Evolutionary conservation across 108 stramenopile species (phyloP), one percentile per base, ranked within the genome.

Genomic region (Cylindrotheca fusiformis): DNA sequence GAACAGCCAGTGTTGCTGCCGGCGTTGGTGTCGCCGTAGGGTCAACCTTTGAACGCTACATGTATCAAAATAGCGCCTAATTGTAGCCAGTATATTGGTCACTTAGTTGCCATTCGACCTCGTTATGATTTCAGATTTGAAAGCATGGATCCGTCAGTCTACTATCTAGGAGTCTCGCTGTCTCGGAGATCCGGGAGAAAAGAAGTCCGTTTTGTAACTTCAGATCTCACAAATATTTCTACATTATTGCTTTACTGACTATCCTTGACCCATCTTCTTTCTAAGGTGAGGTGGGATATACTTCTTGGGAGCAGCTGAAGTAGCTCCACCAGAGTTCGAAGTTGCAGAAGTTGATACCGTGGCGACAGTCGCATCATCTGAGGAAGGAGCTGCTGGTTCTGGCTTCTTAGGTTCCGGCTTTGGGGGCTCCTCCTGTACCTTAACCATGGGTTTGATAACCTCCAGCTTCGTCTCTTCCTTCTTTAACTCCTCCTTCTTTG

Each of bases 221-320:
- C n/a, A n/a, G n/a, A n/a, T n/a, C n/a, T n/a, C n/a, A n/a, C n/a
- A n/a, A n/a, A n/a, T n/a, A n/a, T n/a, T n/a, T n/a, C n/a, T n/a
- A n/a, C n/a, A n/a, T n/a, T n/a, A n/a, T n/a, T n/a, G n/a, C n/a
- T n/a, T n/a, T n/a, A n/a, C n/a, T n/a, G n/a, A n/a, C n/a, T 36
- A 20, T 27, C 36, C 36, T 14, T 41, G 36, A 41, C 10, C 36
- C 80, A 76, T 76, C 62, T 80, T 81, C 49, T 62, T 67, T 8
- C 84, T 60, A 64, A 85, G 55, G 63, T 85, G 84, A 28, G 80
- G 80, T 4, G 84, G 84, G 50, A 85, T 78, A 67, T 84, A 84
- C 22, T 65, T 72, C 36, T 60, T 72, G 22, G 68, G 61, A 12
- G 47, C 72, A 41, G 19, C 57, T 10, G 49, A 45, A 17, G 41